Percentiles rank a stretch among this genome's conserved stretches.
Conservation (phyloP, 108 stramenopile species). For the Aureococcus anophagefferens region DNA sequence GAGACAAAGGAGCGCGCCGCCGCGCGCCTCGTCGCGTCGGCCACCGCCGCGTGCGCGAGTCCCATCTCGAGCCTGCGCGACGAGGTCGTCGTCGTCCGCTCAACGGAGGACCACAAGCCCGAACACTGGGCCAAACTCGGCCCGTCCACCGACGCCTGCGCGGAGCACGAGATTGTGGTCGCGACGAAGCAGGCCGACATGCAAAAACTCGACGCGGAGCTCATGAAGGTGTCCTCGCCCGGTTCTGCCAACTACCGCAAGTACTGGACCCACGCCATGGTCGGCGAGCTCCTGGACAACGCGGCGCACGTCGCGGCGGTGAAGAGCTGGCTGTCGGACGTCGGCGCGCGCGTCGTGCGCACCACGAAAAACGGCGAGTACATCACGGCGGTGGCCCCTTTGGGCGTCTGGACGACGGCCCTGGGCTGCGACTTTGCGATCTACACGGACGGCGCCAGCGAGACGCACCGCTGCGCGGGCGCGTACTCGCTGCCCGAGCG, state of each 20-base stretch:
- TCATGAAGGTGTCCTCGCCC: background rate
- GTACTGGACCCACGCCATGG: background rate
- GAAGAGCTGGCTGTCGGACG: background rate
- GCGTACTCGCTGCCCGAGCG: background rate
- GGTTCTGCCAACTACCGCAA: background rate
- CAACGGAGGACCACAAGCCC: too few relatives aligned
- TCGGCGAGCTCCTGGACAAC: background rate
- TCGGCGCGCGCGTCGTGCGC: background rate
- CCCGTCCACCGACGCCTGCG: background rate
- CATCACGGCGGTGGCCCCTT: background rate
- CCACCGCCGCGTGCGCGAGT: too few relatives aligned
- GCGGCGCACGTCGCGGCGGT: background rate
- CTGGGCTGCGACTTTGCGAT: background rate
- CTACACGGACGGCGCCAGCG: background rate
- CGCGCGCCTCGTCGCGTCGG: too few relatives aligned
- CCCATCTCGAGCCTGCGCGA: too few relatives aligned
- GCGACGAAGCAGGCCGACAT: background rate
- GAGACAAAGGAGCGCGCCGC: too few relatives aligned
- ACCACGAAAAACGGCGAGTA: background rate
- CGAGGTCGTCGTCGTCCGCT: too few relatives aligned
- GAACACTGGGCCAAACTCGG: background rate
- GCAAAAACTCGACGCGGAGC: background rate
- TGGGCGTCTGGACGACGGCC: background rate
- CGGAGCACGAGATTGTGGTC: slow-evolving; percentile 3
- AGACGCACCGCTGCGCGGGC: background rate